Base-by-base conservation (phyloP, 371 early-diverging fungal genomes). In the Rhizopus microsporus region DNA sequence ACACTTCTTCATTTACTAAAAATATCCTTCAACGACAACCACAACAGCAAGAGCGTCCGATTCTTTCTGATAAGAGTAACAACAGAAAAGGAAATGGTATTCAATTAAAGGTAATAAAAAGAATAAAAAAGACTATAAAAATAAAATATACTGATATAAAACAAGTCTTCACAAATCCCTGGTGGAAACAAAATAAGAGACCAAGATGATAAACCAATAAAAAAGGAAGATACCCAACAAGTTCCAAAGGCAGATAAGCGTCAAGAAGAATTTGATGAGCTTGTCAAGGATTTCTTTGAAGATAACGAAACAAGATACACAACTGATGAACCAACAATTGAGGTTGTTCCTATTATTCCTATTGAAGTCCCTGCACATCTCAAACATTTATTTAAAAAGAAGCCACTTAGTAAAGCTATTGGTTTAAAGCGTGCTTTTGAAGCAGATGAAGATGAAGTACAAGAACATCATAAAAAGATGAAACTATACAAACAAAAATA, bases 271-370 rank as follows among this genome's bases (percentile, higher is more conserved):
- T 7, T 5, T 3, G 13, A 51, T 13, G n/a, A 29, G 16, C 15
- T 34, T 47, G 39, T 37, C 4, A 23, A 52, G 32, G 65, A 62
- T 2, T 69, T 71, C 44, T 70, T 70, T 49, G 39, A 60, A 32
- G 72, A 69, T 30, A 72, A 75, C 35, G 45, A 65, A 38, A 40
- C 44, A 16, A 59, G 64, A 37, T 70, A 67, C n/a, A 40, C 63
- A 51, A 23, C 33, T 5, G 50, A 65, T 34, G 57, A 57, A 43
- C 49, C 46, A 1, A 5, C 13, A n/a, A 43, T 53, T 12, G 34
- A 17, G 15, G 51, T 63, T 52, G 64, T 68, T 2, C 75, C 76
- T 15, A 62, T 75, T 10, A 38, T 75, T 23, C 76, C 76, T 0
- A 75, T 75, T 33, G 30, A 52, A 3, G 76, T 72, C 1, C 72